Percentiles rank a stretch among this genome's conserved stretches.
Evolutionary conservation across 1,284 basidiomycete genomes (phyloP).

Genomic region (Polyporus tsugae): DNA sequence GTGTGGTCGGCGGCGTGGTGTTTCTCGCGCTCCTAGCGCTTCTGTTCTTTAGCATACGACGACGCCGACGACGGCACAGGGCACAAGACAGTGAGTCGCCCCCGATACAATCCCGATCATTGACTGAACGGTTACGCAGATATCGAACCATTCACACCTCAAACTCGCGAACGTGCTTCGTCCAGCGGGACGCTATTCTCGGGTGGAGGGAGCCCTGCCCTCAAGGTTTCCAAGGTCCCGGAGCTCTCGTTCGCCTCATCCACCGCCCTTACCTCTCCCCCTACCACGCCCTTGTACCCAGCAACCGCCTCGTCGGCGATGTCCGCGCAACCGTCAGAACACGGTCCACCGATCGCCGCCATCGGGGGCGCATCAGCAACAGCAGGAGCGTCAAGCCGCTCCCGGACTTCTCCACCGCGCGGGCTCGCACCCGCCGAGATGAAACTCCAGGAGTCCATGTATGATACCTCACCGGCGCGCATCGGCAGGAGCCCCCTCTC

Average conservation of each 20-base stretch:
- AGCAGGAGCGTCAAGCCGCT: background rate
- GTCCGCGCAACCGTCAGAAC: background rate
- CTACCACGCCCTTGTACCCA: background rate
- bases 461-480: slow-evolving; percentile 2
- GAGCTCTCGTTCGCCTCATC: background rate
- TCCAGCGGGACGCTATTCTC: background rate
- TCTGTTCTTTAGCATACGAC: background rate
- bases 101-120: background rate
- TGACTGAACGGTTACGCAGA: background rate
- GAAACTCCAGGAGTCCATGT: slow-evolving; percentile 10
- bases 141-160: background rate
- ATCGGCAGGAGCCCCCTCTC: background rate
- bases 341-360: background rate
- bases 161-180: background rate
- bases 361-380: background rate
- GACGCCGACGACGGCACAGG: background rate
- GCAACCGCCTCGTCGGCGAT: background rate
- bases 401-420: background rate
- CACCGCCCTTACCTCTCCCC: background rate
- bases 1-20: slow-evolving; percentile 20
- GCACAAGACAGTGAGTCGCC: background rate
- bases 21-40: slow-evolving; percentile 6
- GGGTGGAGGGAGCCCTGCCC: background rate
- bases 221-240: background rate
- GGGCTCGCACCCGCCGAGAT: background rate